phyloP scores from a whole-genome alignment of 352 stramenopile species.

The Blastocystis sp. region DNA sequence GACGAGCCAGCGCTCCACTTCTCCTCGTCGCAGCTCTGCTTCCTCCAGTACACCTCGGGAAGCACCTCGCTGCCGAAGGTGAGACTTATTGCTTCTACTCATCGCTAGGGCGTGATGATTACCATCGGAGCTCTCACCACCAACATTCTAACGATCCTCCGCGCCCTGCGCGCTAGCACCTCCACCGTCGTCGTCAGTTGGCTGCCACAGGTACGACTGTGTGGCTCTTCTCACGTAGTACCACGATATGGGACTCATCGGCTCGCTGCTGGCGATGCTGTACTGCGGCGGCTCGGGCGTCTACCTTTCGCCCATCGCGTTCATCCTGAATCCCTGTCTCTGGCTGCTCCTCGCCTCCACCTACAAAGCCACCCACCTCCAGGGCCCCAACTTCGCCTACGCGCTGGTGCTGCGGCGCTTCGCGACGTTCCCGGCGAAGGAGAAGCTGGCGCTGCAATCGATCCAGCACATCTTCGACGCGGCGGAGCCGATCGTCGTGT shows the following conservation, averaged over 20 bases:
- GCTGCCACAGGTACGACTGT: too few relatives aligned
- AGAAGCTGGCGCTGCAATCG: constrained; percentile 74
- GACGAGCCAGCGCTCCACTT: constrained; percentile 49
- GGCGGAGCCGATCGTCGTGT: constrained; percentile 84
- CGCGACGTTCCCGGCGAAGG: background rate
- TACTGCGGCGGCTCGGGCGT: constrained; percentile 82
- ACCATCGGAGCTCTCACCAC: constrained; percentile 87
- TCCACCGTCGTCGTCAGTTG: constrained; percentile 88
- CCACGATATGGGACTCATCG: constrained; percentile 99
- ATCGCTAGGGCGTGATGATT: constrained; percentile 80
- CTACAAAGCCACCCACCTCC: constrained; percentile 82
- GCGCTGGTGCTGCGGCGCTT: constrained; percentile 73
- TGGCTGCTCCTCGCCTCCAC: constrained; percentile 82
- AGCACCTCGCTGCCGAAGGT: constrained; percentile 88
- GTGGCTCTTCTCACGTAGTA: too few relatives aligned
- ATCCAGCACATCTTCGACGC: constrained; percentile 93
- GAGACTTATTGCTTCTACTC: background rate
- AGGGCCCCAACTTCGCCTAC: constrained; percentile 96
- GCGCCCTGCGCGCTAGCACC: constrained; percentile 72
- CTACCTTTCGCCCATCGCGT: constrained; percentile 92
- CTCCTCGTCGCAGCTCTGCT: constrained; percentile 71
- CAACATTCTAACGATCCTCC: constrained; percentile 88
- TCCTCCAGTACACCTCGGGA: constrained; percentile 98
- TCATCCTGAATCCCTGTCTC: constrained; percentile 84
- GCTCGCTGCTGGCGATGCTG: constrained; percentile 65